Base-by-base conservation (phyloP, 2,329 filamentous ascomycete genomes). In the Orbilia brochopaga region DNA sequence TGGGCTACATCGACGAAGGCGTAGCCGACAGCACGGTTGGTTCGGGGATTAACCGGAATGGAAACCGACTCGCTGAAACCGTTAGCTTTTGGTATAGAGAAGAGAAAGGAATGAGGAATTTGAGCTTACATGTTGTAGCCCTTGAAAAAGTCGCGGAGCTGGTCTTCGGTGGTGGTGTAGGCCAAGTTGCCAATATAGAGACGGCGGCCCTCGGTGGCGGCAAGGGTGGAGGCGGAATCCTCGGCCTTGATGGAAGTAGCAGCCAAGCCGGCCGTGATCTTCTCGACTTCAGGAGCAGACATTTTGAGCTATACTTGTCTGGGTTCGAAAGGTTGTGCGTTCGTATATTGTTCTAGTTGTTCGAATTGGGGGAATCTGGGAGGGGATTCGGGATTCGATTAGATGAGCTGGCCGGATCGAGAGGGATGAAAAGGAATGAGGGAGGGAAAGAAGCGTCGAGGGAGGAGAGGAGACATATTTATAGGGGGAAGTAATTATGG, bases 141-240 rank as follows among this genome's bases (percentile, higher is more conserved):
- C 87, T 94, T 93, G 90, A 99, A 99, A 87, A 99, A 99, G 79
- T 94, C 90, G 87, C 95, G 96, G 87, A 99, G 91, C 89, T 97
- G 92, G 89, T 90, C 94, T 90, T 97, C 94, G 82, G 92, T 96
- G 88, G 94, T 97, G 89, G 93, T 92, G 83, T 99, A 99, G 80
- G 94, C 94, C 88, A 99, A 90, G 87, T 99, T 99, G 86, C 94
- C 94, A 85, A 99, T 97, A 85, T 99, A 99, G 79, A 99, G 90
- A 85, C 94, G 91, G 85, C 94, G 91, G 82, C 94, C 93, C 86
- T 99, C 94, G 83, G 93, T 92, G 82, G 94, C 94, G 85, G 92
- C 96, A 83, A 92, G 91, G 82, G 94, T 89, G 80, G 94, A 92
- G 82, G 92, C 92, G 82, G 96, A 92, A 81, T 91, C 89, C 83